Evolutionary conservation across 495 filamentous ascomycete species (phyloP).

Genomic region (Sordaria brevicollis): DNA sequence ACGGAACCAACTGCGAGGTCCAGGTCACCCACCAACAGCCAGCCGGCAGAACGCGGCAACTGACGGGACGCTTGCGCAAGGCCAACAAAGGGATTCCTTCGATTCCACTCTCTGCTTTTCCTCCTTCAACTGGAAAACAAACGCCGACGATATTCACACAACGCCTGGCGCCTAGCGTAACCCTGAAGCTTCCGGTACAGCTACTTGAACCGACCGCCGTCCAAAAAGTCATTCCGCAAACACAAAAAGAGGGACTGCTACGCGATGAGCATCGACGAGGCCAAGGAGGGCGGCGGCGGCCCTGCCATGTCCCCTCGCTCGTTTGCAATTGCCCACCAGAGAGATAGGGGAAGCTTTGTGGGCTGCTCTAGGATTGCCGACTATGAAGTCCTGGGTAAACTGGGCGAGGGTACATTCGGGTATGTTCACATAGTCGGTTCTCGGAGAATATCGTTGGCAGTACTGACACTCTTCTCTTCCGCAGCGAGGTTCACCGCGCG

Average conservation of each 20-base stretch:
- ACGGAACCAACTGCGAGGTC: background rate
- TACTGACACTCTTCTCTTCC: constrained; percentile 9
- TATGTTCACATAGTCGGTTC: constrained; percentile 29
- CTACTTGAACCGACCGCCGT: background rate
- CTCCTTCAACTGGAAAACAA: background rate
- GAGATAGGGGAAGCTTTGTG: constrained; percentile 47
- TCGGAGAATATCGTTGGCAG: background rate
- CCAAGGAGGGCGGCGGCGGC: constrained; percentile 5
- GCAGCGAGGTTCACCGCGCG: constrained; percentile 85
- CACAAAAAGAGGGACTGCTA: background rate
- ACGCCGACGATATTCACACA: background rate
- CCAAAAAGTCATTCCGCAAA: background rate
- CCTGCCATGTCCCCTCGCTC: constrained; percentile 26
- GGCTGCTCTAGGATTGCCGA: constrained; percentile 83
- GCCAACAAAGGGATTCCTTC: background rate
- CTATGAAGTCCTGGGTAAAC: constrained; percentile 81
- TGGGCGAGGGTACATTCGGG: constrained; percentile 98
- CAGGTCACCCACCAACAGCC: background rate
- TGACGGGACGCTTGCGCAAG: background rate
- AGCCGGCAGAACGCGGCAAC: background rate
- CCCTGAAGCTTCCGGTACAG: background rate
- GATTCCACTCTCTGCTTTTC: background rate
- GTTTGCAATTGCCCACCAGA: constrained; percentile 35
- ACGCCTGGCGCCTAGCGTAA: background rate
- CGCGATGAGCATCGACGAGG: constrained; percentile 17